A percentile compares a stretch with the other conserved stretches of the same genome.
Evolutionary conservation across 345 rosid species (phyloP).

Genomic region (Aquilaria yunnanensis): DNA sequence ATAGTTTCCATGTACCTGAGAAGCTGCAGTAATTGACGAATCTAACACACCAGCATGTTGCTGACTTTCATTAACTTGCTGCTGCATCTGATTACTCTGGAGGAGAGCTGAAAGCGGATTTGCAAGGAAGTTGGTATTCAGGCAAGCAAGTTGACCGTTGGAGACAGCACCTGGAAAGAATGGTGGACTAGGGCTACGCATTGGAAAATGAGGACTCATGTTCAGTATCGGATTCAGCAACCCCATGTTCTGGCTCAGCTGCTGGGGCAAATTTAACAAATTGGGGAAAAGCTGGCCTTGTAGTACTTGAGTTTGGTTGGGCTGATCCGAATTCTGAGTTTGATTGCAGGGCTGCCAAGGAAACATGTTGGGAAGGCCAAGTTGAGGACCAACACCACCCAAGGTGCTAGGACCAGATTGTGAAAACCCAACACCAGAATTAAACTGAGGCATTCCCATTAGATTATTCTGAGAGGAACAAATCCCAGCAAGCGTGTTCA

Average conservation of each 20-base stretch:
- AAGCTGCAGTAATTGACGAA: no score
- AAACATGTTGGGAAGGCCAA: constrained; percentile 1
- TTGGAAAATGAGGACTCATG: constrained; percentile 29
- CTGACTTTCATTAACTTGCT: constrained; percentile 32
- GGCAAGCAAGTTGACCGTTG: constrained; percentile 12
- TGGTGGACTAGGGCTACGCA: constrained; percentile 23
- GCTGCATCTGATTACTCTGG: constrained; percentile 22
- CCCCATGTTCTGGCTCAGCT: constrained; percentile 27
- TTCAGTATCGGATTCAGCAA: constrained; percentile 29
- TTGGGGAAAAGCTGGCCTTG: constrained; percentile 26
- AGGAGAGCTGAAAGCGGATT: constrained; percentile 33
- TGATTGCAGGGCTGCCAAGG: constrained; percentile 13
- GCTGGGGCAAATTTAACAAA: constrained; percentile 28
- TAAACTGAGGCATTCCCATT: constrained; percentile 17
- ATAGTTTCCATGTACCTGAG: no score
- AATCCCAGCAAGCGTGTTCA: constrained; percentile 23
- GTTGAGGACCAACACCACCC: constrained; percentile 8
- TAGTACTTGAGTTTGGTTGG: constrained; percentile 21
- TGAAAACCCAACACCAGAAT: not conserved
- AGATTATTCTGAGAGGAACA: constrained; percentile 12
- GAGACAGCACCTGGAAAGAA: constrained; percentile 7
- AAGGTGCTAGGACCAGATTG: not conserved
- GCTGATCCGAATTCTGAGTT: constrained; percentile 15
- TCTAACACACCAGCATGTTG: not conserved
- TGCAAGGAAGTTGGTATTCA: constrained; percentile 31